phyloP scores from a whole-genome alignment of 2,329 filamentous ascomycete genomes.

The Xylariomycetidae sp. region DNA sequence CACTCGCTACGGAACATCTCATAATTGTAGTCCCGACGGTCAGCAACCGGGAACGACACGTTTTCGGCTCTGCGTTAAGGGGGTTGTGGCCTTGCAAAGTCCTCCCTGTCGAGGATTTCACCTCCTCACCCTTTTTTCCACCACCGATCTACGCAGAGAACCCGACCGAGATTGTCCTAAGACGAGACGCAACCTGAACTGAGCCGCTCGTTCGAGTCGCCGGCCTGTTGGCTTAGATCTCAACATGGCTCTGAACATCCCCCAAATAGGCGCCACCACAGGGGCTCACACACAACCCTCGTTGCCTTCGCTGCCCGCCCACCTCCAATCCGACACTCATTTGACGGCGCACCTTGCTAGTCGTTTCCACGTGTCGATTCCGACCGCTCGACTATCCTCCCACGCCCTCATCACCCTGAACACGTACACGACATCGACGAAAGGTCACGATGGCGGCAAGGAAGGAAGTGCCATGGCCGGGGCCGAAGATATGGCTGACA shows the following conservation, averaged over 20 bases:
- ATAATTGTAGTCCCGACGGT: too few species aligned
- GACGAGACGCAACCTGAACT: too few species aligned
- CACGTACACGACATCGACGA: slow-evolving; percentile 84
- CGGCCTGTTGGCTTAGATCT: slow-evolving; percentile 15
- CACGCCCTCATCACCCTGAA: slow-evolving; percentile 90
- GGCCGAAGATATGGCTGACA: slow-evolving; percentile 83
- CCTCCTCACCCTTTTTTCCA: too few species aligned
- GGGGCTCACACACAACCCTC: slow-evolving; percentile 76
- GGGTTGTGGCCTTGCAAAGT: too few species aligned
- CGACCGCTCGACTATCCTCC: slow-evolving; percentile 82
- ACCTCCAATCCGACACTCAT: slow-evolving; percentile 71
- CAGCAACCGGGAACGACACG: too few species aligned
- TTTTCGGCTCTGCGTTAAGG: too few species aligned
- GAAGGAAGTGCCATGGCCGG: slow-evolving; percentile 89
- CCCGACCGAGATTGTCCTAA: too few species aligned
- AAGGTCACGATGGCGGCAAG: slow-evolving; percentile 83
- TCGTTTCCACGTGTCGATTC: slow-evolving; percentile 86
- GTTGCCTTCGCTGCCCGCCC: slow-evolving; percentile 78
- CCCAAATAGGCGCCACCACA: slow-evolving; percentile 43
- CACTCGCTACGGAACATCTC: too few species aligned
- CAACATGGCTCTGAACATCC: slow-evolving; percentile 57
- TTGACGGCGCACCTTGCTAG: slow-evolving; percentile 77
- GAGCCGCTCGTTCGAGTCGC: slow-evolving; percentile 12
- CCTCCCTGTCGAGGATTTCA: too few species aligned
- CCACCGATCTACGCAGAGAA: too few species aligned